A percentile compares a stretch with the other conserved stretches of the same genome.
These are phyloP conservation scores for Wickerhamiella domercqiae DNA, from an alignment of 805 yeast species.

Conservation along the genomic window DNA sequence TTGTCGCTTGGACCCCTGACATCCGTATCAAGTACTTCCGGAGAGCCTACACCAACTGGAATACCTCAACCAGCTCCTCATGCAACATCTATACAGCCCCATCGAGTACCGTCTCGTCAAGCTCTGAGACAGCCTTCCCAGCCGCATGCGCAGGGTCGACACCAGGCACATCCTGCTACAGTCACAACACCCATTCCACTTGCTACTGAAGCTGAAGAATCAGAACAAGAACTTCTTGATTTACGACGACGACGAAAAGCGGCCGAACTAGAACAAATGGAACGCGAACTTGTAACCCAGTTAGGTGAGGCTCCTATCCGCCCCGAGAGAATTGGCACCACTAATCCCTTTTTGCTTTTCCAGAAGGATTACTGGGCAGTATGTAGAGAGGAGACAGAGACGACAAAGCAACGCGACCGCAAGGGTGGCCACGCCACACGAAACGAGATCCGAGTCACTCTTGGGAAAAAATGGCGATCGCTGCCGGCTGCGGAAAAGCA, in stretches of 20 bases:
- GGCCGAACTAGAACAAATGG: slow-evolving; percentile 22
- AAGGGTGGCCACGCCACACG: slow-evolving; percentile 25
- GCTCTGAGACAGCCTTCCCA: neutral
- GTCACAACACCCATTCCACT: neutral
- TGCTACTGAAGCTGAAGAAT: slow-evolving; percentile 9
- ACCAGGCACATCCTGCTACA: neutral
- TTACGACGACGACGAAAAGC: slow-evolving; percentile 19
- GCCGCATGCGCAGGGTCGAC: neutral
- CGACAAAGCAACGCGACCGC: slow-evolving; percentile 19
- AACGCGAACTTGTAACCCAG: slow-evolving; percentile 23
- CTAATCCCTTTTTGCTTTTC: slow-evolving; percentile 28
- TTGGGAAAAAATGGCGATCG: slow-evolving; percentile 29
- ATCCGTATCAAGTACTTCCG: neutral
- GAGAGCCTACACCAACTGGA: neutral
- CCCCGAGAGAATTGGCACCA: slow-evolving; percentile 26
- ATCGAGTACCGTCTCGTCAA: neutral
- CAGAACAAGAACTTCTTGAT: slow-evolving; percentile 18
- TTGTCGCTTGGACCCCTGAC: neutral
- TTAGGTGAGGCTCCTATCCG: slow-evolving; percentile 26
- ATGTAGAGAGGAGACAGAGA: slow-evolving; percentile 25
- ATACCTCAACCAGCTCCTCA: neutral
- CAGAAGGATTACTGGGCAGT: slow-evolving; percentile 30
- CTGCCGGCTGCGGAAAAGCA: slow-evolving; percentile 24
- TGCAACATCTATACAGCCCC: neutral
- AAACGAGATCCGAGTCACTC: slow-evolving; percentile 27